phyloP scores from a whole-genome alignment of 352 stramenopile genomes.

The Phytophthora vignae region DNA sequence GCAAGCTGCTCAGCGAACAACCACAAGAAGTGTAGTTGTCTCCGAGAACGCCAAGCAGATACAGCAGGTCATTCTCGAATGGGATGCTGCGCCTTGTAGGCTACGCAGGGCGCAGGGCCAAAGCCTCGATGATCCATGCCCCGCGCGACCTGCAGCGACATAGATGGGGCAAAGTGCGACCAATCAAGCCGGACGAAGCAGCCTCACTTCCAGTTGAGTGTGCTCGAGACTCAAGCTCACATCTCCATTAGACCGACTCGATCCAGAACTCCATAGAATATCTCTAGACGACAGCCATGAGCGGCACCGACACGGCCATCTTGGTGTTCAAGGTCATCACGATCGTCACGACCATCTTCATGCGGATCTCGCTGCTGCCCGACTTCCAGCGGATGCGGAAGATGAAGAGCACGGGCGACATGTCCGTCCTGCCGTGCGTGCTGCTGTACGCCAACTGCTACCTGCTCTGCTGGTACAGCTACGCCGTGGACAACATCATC shows the following conservation, averaged over 20 bases:
- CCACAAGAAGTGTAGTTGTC: no score
- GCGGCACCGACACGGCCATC: slow-evolving; percentile 14
- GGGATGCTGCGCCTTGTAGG: background rate
- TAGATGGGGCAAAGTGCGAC: background rate
- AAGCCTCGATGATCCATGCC: no score
- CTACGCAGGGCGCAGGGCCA: background rate
- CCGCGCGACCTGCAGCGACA: background rate
- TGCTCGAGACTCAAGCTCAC: background rate
- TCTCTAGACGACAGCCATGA: background rate
- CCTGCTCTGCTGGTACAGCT: slow-evolving; percentile 49
- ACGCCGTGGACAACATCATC: slow-evolving; percentile 51
- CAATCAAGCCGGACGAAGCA: slow-evolving; percentile 5
- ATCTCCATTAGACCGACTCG: background rate
- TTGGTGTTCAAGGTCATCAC: slow-evolving; percentile 28
- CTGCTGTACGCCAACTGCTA: slow-evolving; percentile 44
- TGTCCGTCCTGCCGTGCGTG: slow-evolving; percentile 39
- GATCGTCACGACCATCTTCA: slow-evolving; percentile 51
- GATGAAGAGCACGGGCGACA: slow-evolving; percentile 40
- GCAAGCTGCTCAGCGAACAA: no score
- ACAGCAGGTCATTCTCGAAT: background rate
- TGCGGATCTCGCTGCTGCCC: slow-evolving; percentile 50
- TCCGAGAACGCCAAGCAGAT: no score
- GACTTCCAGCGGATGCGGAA: slow-evolving; percentile 50
- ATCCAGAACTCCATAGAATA: background rate
- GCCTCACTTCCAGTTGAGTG: background rate